Conservation (phyloP, 192 early-diverging fungal species). For the Coemansia sp. region DNA sequence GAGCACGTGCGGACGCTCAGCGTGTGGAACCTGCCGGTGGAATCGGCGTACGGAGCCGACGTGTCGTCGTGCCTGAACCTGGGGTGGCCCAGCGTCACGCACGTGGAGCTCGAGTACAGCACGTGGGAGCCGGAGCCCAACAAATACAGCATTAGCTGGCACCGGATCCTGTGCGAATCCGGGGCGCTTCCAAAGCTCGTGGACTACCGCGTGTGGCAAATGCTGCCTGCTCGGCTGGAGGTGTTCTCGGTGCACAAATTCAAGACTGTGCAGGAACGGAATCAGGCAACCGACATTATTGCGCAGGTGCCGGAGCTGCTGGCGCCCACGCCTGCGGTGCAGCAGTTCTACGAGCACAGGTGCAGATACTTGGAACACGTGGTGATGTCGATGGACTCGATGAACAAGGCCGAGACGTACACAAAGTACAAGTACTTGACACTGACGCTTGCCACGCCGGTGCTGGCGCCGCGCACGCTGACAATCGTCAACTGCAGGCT, state of each 20-base stretch:
- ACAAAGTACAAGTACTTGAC: constrained; percentile 56
- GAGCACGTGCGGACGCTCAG: constrained; percentile 44
- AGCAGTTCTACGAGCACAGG: constrained; percentile 55
- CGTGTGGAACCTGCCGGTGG: constrained; percentile 51
- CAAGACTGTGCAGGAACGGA: constrained; percentile 47
- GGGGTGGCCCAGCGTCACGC: constrained; percentile 44
- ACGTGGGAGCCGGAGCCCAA: constrained; percentile 56
- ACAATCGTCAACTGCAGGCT: constrained; percentile 52
- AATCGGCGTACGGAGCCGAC: constrained; percentile 50
- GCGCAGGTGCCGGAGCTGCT: constrained; percentile 48
- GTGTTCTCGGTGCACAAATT: constrained; percentile 53
- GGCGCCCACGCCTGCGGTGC: constrained; percentile 43
- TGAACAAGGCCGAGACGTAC: constrained; percentile 52
- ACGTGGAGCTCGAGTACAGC: constrained; percentile 51
- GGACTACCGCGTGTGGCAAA: constrained; percentile 54
- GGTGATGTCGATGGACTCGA: constrained; percentile 55
- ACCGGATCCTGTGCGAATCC: constrained; percentile 48
- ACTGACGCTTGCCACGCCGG: constrained; percentile 44
- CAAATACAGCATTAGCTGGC: constrained; percentile 47
- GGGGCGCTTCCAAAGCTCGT: constrained; percentile 26
- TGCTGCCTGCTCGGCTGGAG: constrained; percentile 48
- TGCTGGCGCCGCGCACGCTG: constrained; percentile 48
- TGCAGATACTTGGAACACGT: constrained; percentile 51
- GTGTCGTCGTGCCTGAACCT: constrained; percentile 44
- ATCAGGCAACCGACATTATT: constrained; percentile 52